phyloP scores from a whole-genome alignment of 306 rosid genomes.

The Corylus americana region DNA sequence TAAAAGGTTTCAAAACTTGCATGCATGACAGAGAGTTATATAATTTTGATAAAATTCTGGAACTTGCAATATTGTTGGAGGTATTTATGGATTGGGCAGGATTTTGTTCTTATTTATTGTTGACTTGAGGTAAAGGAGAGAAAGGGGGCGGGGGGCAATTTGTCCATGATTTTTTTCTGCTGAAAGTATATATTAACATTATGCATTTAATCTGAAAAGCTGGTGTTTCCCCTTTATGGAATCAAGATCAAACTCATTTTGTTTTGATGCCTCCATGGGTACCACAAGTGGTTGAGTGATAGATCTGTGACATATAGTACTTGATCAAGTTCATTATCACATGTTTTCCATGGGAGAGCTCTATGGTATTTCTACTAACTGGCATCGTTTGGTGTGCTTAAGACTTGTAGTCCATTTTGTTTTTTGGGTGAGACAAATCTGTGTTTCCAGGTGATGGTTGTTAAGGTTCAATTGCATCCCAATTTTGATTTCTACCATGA shows the following conservation, averaged over 20 bases:
- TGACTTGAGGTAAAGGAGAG: not conserved
- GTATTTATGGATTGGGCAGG: constrained; percentile 19
- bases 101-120: not conserved
- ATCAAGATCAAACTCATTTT: not conserved
- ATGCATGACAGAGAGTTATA: constrained; percentile 35
- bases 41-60: constrained; percentile 23
- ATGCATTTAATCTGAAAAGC: not conserved
- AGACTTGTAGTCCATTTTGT: not conserved
- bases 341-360: not conserved
- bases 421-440: constrained; percentile 3
- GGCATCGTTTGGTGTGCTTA: not conserved
- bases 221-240: constrained; percentile 10
- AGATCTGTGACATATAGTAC: not conserved
- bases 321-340: constrained; percentile 4
- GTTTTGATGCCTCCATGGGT: not conserved
- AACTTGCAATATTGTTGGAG: constrained; percentile 26
- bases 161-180: constrained; percentile 22
- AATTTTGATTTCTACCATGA: not conserved
- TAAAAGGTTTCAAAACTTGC: constrained; percentile 14
- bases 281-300: constrained; percentile 13
- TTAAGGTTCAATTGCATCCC: constrained; percentile 3
- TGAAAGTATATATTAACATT: not conserved
- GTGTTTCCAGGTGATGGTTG: constrained; percentile 5
- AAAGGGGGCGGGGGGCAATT: not conserved
- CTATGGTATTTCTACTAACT: not conserved